Evolutionary conservation across 495 filamentous ascomycete species (phyloP), one percentile per base, ranked within the genome.

Genomic region (Penicillium herquei): DNA sequence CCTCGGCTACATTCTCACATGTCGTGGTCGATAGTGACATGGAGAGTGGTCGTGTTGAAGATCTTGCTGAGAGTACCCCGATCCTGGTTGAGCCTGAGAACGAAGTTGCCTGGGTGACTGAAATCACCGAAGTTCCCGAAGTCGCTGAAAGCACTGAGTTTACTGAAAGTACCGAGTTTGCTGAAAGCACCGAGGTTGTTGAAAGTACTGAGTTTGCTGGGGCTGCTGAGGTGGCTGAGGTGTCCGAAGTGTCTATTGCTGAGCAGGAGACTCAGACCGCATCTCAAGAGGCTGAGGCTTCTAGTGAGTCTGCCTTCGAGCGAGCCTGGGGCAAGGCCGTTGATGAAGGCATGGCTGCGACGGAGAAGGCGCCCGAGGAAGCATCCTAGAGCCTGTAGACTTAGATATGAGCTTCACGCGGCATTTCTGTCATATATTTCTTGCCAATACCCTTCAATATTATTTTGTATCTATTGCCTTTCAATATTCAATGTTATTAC

Each of bases 261-360:
- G 26, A 37, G 16, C 45, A 53, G 32, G 31, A 21, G 7, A 11
- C n/a, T 32, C 11, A 37, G 17, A 6, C 16, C 6, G 9, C 17
- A 30, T 14, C 42, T 4, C 11, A 42, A 35, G 61, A 60, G 50
- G 54, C 63, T 7, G 34, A 37, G 12, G 34, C 34, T 26, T 26
- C 21, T 26, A 26, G 21, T 34, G 66, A 74, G 10, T 63, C 68
- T 2, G 66, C 70, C 12, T 75, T 77, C 47, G 75, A 78, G 57
- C 55, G 59, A 39, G 75, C 74, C 13, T 78, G 75, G 75, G 74
- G 73, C 3, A 77, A 75, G 52, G 75, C 74, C 4, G 65, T 72
- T 6, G 68, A 73, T 39, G 63, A 68, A 31, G 53, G 63, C 52
- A 47, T 50, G 4, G 7, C 40, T 14, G 33, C 61, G n/a, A 35